A percentile compares a stretch with the other conserved stretches of the same genome.
Conservation (phyloP, 148 eudicot species). For the Chenopodium suecicum region DNA sequence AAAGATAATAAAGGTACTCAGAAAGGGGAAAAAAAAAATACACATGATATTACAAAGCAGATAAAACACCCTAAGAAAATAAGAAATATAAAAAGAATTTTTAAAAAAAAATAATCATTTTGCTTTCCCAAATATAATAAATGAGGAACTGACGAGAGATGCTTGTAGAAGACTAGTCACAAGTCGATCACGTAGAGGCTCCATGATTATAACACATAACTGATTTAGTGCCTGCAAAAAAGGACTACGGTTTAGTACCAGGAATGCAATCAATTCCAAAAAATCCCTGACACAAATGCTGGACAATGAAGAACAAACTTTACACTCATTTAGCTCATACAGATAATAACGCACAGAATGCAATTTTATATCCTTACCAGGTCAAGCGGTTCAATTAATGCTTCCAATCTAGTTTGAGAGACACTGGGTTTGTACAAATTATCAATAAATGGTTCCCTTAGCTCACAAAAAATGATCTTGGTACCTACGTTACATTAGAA, state of each 20-base stretch:
- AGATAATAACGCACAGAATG: not conserved
- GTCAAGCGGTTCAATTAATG: constrained; percentile 84
- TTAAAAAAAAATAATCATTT: too few relatives aligned
- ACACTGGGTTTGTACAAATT: constrained; percentile 86
- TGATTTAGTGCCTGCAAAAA: constrained; percentile 76
- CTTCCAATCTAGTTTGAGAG: constrained; percentile 80
- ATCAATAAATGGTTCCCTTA: constrained; percentile 89
- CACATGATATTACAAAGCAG: not conserved
- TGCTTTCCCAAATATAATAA: not conserved
- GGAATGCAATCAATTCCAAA: not conserved
- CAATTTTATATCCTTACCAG: constrained; percentile 47
- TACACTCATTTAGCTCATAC: not conserved
- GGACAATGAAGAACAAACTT: not conserved
- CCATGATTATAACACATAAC: constrained; percentile 73
- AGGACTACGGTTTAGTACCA: constrained; percentile 6
- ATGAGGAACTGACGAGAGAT: constrained; percentile 58
- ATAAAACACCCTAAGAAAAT: not conserved
- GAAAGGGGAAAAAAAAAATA: not conserved
- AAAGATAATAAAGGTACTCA: constrained; percentile 11
- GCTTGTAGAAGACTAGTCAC: constrained; percentile 98
- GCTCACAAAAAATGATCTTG: constrained; percentile 88
- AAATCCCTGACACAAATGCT: not conserved
- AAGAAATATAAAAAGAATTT: not conserved
- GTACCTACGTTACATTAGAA: constrained; percentile 54
- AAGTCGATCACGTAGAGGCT: constrained; percentile 89